Evolutionary conservation across 768 basidiomycete genomes (phyloP).

Genomic region (Filobasidium floriforme): DNA sequence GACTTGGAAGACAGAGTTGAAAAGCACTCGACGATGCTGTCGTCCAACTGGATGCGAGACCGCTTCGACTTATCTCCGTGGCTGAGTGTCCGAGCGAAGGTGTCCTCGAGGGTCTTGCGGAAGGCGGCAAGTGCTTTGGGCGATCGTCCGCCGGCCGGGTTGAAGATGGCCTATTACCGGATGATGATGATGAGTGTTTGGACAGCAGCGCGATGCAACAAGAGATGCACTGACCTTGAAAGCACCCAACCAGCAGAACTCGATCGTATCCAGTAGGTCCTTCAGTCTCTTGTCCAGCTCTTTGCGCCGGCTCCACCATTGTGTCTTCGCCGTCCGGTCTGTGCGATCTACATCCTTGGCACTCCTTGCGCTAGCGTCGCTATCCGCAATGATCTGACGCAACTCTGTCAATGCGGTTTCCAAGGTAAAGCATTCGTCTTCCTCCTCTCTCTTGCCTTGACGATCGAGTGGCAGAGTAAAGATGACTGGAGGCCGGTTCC

Average conservation of each 20-base stretch:
- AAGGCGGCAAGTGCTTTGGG: constrained; percentile 53
- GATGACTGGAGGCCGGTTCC: constrained; percentile 58
- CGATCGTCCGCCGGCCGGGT: constrained; percentile 46
- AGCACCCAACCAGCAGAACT: constrained; percentile 93
- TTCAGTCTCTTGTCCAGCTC: constrained; percentile 69
- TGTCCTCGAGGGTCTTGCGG: constrained; percentile 61
- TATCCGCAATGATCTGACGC: constrained; percentile 66
- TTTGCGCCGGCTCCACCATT: constrained; percentile 80
- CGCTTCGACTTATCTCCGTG: constrained; percentile 55
- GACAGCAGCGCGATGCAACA: neutral
- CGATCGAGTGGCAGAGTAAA: constrained; percentile 75
- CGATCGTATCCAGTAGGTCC: constrained; percentile 71
- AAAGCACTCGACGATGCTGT: constrained; percentile 74
- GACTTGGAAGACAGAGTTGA: constrained; percentile 72
- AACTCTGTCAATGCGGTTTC: constrained; percentile 67
- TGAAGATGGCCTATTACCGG: constrained; percentile 38
- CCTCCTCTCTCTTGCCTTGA: constrained; percentile 73
- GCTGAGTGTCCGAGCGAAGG: constrained; percentile 60
- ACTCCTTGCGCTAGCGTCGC: constrained; percentile 64
- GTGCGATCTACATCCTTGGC: constrained; percentile 59
- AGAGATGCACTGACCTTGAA: constrained; percentile 65
- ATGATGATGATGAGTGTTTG: constrained; percentile 45
- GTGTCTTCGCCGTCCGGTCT: constrained; percentile 35
- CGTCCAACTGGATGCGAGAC: constrained; percentile 52
- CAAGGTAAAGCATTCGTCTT: constrained; percentile 60